A percentile compares a stretch with the other conserved stretches of the same genome.
phyloP scores from a whole-genome alignment of 176 grass and related monocot species.

The Oryza nivara region DNA sequence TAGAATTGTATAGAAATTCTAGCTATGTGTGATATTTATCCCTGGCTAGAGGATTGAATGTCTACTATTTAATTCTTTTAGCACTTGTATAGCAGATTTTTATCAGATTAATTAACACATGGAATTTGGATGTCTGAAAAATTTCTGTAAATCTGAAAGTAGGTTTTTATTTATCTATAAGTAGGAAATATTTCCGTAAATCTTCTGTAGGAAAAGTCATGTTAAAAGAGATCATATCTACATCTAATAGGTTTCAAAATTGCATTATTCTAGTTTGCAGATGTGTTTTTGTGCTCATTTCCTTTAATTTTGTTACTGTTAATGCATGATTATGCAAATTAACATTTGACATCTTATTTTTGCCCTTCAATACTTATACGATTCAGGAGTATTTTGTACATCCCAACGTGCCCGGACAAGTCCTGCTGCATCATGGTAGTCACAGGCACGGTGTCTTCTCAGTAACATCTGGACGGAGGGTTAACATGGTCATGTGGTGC shows the following conservation, averaged over 20 bases:
- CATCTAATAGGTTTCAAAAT: background rate
- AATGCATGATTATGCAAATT: background rate
- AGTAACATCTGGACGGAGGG: background rate
- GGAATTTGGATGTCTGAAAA: background rate
- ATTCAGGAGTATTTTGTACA: background rate
- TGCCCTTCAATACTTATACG: background rate
- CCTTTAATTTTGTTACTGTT: background rate
- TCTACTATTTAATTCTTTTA: background rate
- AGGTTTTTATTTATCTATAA: background rate
- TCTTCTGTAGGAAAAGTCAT: background rate
- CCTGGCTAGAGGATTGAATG: background rate
- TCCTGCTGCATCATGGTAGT: background rate
- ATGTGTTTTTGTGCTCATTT: background rate
- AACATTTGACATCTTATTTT: background rate
- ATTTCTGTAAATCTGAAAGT: background rate
- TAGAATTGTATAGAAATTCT: background rate
- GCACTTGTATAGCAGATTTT: background rate
- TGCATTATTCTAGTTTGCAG: background rate
- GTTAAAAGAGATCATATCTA: background rate
- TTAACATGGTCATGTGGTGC: conserved; percentile 26
- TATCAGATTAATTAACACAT: background rate
- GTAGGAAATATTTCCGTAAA: background rate
- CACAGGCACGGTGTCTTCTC: conserved; percentile 3
- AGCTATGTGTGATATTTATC: background rate
- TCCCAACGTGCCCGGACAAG: background rate